Percentiles rank a stretch among this genome's conserved stretches.
phyloP scores from a whole-genome alignment of 352 stramenopile species.

The Phytophthora kernoviae region DNA sequence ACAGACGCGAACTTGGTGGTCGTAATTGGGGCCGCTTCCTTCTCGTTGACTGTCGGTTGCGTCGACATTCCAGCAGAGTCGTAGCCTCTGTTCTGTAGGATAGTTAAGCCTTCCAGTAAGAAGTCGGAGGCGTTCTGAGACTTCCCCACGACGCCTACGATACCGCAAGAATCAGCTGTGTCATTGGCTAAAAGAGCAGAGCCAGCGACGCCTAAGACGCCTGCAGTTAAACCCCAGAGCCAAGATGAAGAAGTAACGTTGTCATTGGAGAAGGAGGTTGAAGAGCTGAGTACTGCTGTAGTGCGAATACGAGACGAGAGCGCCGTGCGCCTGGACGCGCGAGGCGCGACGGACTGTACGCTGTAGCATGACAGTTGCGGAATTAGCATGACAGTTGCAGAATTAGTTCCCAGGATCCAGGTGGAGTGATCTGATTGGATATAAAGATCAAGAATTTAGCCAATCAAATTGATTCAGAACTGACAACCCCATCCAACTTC shows the following conservation, averaged over 20 bases:
- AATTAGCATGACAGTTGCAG: slow-evolving; percentile 16
- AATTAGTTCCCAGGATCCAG: slow-evolving; percentile 11
- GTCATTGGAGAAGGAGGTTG: slow-evolving; percentile 5
- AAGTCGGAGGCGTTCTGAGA: slow-evolving; percentile 76
- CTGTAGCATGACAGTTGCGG: slow-evolving; percentile 19
- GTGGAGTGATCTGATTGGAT: slow-evolving; percentile 29
- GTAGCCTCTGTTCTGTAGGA: slow-evolving; percentile 96
- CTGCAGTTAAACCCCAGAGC: slow-evolving; percentile 21
- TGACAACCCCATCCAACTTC: too few species aligned
- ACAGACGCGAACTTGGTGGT: slow-evolving; percentile 96
- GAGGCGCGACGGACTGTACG: slow-evolving; percentile 12
- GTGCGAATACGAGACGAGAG: slow-evolving; percentile 12
- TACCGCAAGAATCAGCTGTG: slow-evolving; percentile 67
- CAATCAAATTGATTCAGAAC: too few species aligned
- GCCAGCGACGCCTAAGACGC: slow-evolving; percentile 16
- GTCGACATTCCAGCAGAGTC: slow-evolving; percentile 98
- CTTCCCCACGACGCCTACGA: slow-evolving; percentile 78
- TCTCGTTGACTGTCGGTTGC: slow-evolving; percentile 52
- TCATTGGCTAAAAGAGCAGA: slow-evolving; percentile 4
- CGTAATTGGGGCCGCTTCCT: slow-evolving; percentile 53
- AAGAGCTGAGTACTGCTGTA: neutral
- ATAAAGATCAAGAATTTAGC: neutral
- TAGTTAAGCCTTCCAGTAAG: slow-evolving; percentile 87
- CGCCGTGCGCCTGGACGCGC: slow-evolving; percentile 2
- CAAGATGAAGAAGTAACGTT: slow-evolving; percentile 14